Evolutionary conservation across 192 early-diverging fungal genomes (phyloP).

Genomic region (Backusella circina): DNA sequence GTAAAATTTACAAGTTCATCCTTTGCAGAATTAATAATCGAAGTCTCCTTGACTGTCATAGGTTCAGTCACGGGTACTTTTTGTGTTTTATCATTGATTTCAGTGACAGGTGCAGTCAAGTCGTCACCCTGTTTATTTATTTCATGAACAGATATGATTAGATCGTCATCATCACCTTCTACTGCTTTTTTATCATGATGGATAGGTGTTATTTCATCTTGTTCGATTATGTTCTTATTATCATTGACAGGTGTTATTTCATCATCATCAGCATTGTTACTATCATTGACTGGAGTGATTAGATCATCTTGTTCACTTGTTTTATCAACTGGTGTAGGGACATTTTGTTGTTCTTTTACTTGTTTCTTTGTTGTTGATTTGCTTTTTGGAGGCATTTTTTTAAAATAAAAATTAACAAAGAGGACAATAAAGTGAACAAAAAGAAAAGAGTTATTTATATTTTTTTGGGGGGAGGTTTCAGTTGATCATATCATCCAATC

Average conservation of each 20-base stretch:
- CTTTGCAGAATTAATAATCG: slow-evolving; percentile 13
- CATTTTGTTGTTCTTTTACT: not conserved
- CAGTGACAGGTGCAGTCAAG: not conserved
- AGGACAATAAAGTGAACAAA: not conserved
- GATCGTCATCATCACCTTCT: not conserved
- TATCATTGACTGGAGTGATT: not conserved
- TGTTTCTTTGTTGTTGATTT: not conserved
- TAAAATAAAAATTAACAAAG: not conserved
- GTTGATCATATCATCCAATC: not conserved
- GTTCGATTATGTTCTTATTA: not conserved
- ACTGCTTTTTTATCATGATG: not conserved
- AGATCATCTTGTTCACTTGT: not conserved
- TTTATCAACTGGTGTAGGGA: not conserved
- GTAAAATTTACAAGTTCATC: slow-evolving; percentile 36
- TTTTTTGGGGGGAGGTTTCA: not conserved
- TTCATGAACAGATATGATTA: not conserved
- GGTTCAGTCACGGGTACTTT: not conserved
- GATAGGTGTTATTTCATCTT: not conserved
- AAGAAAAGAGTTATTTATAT: not conserved
- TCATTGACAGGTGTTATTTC: not conserved
- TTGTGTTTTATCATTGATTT: not conserved
- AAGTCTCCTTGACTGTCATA: not conserved
- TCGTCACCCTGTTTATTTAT: not conserved
- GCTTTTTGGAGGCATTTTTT: not conserved
- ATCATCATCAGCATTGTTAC: not conserved